Percentiles rank a stretch among this genome's conserved stretches.
Evolutionary conservation across 257 asterid genomes (phyloP).

Genomic region (Perilla frutescens): DNA sequence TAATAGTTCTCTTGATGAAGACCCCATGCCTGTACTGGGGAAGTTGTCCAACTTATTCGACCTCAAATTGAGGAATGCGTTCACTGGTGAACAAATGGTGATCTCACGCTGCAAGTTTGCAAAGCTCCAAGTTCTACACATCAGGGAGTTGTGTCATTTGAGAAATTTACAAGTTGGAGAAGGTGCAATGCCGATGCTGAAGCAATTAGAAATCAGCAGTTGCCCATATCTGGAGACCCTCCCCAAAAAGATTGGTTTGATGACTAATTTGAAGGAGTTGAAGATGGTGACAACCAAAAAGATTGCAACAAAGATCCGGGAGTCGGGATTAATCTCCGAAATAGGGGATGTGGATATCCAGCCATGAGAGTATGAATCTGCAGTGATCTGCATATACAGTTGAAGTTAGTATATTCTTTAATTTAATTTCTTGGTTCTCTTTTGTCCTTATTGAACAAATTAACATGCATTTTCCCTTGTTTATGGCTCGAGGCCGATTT

Average conservation of each 20-base stretch:
- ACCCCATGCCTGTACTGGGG: conserved; percentile 12
- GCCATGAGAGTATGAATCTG: not conserved
- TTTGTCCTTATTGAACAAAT: no score
- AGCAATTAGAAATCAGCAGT: conserved; percentile 21
- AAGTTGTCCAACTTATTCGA: not conserved
- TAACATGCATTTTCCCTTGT: no score
- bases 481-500: no score
- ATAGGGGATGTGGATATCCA: not conserved
- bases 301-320: not conserved
- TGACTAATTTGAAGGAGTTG: not conserved
- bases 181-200: conserved; percentile 32
- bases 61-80: conserved; percentile 12
- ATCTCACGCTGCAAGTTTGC: conserved; percentile 20
- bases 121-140: conserved; percentile 15
- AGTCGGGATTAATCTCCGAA: not conserved
- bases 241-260: not conserved
- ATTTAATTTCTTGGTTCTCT: no score
- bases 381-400: no score
- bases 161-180: not conserved
- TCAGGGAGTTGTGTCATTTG: not conserved
- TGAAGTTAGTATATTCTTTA: no score
- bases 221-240: conserved; percentile 1
- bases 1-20: not conserved
- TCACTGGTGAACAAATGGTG: not conserved
- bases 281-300: not conserved